Evolutionary conservation across 1,139 yeast genomes (phyloP), one percentile per base, ranked within the genome.

Genomic region (Geotrichum klebahnii): DNA sequence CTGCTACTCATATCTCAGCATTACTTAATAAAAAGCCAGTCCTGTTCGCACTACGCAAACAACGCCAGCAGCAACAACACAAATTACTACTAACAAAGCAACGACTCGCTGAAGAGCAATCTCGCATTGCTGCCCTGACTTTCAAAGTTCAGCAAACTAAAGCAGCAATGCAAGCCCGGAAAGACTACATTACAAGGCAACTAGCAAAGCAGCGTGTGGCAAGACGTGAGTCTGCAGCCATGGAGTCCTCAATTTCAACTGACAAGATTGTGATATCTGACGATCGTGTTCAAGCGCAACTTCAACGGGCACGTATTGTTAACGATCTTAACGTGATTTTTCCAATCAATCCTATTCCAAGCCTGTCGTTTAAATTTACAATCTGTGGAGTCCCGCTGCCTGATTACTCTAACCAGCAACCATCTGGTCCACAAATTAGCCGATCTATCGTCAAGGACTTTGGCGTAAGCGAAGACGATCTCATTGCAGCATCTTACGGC

Each of bases 401-500:
- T 9, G 57, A 52, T 55, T 50, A 45, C 41, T 56, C 34, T 56
- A 58, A 6, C 40, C 59, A 20, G 10, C 51, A 29, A 34, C 47
- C 48, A 1, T 10, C 35, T 6, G 36, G 22, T 26, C 36, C 47
- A 5, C 47, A 44, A 17, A 43, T 48, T 12, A 22, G 34, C 20
- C 44, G 36, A 5, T 34, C 24, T 3, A 23, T 48, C 2, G 14
- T 33, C 43, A 17, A 52, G 56, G 14, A 57, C 53, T 45, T 54
- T 57, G 48, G 57, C 57, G 43, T 40, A 3, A 59, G 53, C 24
- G 64, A 66, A 48, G 70, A 72, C 5, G 66, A 68, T 14, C 70
- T 71, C 43, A 63, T 76, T 3, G 78, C 76, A 43, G 79, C 81
- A 0, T 74, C 78, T 3, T 63, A 77, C 31, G 81, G 82, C 0